These are phyloP conservation scores for Gentiana dahurica DNA, from an alignment of 257 asterid genomes.

Conservation along the genomic window DNA sequence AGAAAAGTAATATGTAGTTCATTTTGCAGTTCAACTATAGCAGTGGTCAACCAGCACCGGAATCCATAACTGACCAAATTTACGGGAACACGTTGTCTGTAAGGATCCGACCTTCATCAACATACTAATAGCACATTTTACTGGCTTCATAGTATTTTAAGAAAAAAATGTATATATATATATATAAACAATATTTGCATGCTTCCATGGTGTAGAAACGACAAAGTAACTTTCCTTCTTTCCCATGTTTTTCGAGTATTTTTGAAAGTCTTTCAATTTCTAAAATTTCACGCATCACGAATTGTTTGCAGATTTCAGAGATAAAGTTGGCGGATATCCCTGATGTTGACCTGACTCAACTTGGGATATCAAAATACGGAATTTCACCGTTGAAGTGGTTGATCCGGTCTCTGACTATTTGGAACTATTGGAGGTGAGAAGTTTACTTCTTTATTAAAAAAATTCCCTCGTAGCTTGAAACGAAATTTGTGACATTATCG, in stretches of 20 bases:
- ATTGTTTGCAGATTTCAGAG: conserved; percentile 66
- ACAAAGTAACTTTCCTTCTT: background rate
- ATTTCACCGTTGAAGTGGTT: conserved; percentile 72
- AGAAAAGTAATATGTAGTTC: conserved; percentile 1
- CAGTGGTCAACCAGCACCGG: conserved; percentile 99
- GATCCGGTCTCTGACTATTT: conserved; percentile 91
- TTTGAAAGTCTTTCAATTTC: background rate
- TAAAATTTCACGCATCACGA: conserved; percentile 15
- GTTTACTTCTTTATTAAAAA: conserved; percentile 2
- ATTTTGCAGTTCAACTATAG: conserved; percentile 79
- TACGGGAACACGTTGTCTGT: conserved; percentile 98
- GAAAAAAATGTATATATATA: background rate
- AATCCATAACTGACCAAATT: conserved; percentile 89
- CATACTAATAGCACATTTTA: background rate
- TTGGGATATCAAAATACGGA: conserved; percentile 48
- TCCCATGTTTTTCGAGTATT: background rate
- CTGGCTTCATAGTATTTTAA: background rate
- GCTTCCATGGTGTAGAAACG: no score
- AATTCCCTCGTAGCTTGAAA: background rate
- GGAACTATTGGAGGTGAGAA: conserved; percentile 92
- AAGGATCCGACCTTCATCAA: conserved; percentile 22
- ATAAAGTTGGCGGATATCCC: conserved; percentile 74
- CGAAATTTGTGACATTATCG: background rate
- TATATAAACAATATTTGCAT: background rate
- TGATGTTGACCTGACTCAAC: conserved; percentile 63